These are phyloP conservation scores for Blastobotrys apis DNA, from an alignment of 1,139 yeast genomes.

Conservation along the genomic window DNA sequence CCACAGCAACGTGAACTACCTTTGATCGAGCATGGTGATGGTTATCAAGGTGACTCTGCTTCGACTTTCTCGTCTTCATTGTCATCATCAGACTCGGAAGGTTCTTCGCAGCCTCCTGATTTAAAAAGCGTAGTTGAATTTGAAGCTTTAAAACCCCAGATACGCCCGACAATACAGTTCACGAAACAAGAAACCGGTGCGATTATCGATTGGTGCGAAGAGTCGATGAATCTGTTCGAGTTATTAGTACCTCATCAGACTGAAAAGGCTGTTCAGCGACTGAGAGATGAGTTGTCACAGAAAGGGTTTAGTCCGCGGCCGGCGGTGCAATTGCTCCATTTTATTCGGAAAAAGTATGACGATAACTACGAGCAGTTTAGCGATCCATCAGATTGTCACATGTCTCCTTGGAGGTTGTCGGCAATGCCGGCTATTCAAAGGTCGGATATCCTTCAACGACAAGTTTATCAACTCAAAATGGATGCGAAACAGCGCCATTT, in stretches of 20 bases:
- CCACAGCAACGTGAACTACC: neutral
- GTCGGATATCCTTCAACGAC: neutral
- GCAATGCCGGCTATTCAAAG: neutral
- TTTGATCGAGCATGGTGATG: neutral
- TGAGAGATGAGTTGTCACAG: neutral
- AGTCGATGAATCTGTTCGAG: neutral
- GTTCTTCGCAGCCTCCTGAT: no score
- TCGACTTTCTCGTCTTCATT: no score
- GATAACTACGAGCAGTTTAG: neutral
- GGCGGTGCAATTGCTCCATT: neutral
- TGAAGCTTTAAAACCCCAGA: no score
- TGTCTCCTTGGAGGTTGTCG: neutral
- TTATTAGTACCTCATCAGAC: neutral
- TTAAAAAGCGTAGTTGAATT: no score
- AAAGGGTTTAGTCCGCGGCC: neutral
- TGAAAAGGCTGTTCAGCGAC: neutral
- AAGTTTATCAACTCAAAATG: neutral
- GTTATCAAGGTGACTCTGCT: neutral
- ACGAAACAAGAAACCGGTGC: neutral
- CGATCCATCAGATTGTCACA: neutral
- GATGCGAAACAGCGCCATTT: neutral
- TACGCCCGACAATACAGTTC: neutral
- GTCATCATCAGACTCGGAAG: no score
- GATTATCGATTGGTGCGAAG: neutral
- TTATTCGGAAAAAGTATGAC: neutral